Percentiles rank a stretch among this genome's conserved stretches.
These are phyloP conservation scores for Fusarium brevicatenulatum DNA, from an alignment of 2,329 filamentous ascomycete genomes.

Conservation along the genomic window DNA sequence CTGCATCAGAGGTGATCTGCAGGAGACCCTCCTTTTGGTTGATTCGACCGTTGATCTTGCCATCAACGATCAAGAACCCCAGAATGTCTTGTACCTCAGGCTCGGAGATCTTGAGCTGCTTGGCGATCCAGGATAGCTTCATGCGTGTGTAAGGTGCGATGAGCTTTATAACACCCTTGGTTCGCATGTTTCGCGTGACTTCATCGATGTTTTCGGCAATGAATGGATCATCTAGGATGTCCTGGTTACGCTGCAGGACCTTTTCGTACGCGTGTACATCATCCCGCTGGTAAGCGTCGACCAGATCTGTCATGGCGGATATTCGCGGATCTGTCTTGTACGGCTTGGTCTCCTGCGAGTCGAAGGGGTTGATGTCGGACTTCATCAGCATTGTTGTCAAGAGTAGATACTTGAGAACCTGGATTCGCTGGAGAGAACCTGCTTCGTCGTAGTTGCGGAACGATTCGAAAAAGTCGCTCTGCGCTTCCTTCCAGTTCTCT, in stretches of 20 bases:
- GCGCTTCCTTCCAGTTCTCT: conserved; percentile 98
- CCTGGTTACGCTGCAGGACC: conserved; percentile 86
- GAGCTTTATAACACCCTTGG: conserved; percentile 91
- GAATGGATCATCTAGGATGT: conserved; percentile 90
- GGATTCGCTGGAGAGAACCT: conserved; percentile 93
- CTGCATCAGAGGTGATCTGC: conserved; percentile 78
- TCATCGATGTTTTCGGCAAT: conserved; percentile 99
- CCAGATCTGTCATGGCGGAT: conserved; percentile 95
- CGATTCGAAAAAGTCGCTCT: conserved; percentile 98
- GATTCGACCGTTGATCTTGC: conserved; percentile 86
- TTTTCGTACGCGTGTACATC: conserved; percentile 93
- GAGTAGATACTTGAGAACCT: conserved; percentile 96
- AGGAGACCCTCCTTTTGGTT: conserved; percentile 88
- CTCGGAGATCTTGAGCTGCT: conserved; percentile 85
- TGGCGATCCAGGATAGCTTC: conserved; percentile 86
- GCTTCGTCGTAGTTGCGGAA: conserved; percentile 99
- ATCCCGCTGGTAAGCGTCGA: conserved; percentile 95
- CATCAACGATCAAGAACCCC: conserved; percentile 92
- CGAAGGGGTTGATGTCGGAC: conserved; percentile 97
- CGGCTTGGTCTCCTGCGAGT: conserved; percentile 98
- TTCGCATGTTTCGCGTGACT: conserved; percentile 97
- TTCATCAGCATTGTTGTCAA: conserved; percentile 99
- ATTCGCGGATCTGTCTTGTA: conserved; percentile 97
- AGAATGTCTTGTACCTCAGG: conserved; percentile 93
- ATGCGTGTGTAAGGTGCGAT: conserved; percentile 96